Percentiles rank a stretch among this genome's conserved stretches.
Conservation (phyloP, 768 basidiomycete species). For the Pholiota molesta region DNA sequence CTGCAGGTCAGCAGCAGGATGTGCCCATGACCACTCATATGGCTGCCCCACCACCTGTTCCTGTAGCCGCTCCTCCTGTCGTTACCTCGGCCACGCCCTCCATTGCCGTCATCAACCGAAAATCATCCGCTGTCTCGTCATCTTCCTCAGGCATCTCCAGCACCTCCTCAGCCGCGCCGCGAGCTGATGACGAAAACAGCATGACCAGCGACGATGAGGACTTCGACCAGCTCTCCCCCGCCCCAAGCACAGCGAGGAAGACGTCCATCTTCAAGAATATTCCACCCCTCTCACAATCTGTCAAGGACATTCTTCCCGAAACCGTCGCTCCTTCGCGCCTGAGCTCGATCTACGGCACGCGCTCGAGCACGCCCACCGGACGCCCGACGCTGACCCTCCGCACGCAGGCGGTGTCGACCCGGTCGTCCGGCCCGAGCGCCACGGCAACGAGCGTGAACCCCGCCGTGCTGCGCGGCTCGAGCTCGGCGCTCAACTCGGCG, state of each 20-base stretch:
- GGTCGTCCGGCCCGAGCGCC: conserved; percentile 64
- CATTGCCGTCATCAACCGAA: conserved; percentile 10
- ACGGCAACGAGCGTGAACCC: conserved; percentile 63
- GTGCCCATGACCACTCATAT: conserved; percentile 30
- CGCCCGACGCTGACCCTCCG: conserved; percentile 66
- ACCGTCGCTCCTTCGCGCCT: conserved; percentile 64
- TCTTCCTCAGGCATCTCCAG: conserved; percentile 16
- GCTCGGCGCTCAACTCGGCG: conserved; percentile 38
- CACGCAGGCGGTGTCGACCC: conserved; percentile 52
- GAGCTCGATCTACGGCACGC: conserved; percentile 54
- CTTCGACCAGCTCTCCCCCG: conserved; percentile 30
- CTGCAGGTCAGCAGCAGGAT: conserved; percentile 34
- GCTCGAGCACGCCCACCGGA: conserved; percentile 41
- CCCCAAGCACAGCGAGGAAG: conserved; percentile 33
- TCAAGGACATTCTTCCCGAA: conserved; percentile 49
- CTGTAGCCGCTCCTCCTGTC: conserved; percentile 3
- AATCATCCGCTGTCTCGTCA: conserved; percentile 5
- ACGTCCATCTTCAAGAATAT: conserved; percentile 31
- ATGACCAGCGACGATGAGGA: conserved; percentile 38
- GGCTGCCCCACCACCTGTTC: conserved; percentile 11
- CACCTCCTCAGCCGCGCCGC: conserved; percentile 9
- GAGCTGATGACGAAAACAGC: conserved; percentile 35
- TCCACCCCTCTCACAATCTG: conserved; percentile 41
- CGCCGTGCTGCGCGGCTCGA: conserved; percentile 38
- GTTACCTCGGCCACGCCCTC: conserved; percentile 11